Evolutionary conservation across 164 flowering plant species (phyloP).

Genomic region (Santalum album): DNA sequence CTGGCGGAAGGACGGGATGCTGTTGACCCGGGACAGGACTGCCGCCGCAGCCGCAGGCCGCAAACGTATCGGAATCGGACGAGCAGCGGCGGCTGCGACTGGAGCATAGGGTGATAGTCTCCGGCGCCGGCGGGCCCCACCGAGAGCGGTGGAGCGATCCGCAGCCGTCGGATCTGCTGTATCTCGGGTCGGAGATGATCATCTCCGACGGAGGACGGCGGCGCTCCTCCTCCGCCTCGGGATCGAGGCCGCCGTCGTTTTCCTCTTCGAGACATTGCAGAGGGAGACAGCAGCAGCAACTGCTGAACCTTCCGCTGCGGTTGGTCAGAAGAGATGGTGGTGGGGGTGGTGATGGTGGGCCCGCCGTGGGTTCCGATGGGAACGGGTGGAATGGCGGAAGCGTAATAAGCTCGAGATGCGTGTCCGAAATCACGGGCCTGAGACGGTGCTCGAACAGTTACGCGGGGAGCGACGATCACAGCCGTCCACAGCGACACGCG

Average conservation of each 20-base stretch:
- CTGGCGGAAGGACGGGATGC: conserved; percentile 55
- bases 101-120: conserved; percentile 61
- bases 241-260: conserved; percentile 11
- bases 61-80: conserved; percentile 17
- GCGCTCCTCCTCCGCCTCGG: conserved; percentile 5
- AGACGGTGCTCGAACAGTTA: conserved; percentile 24
- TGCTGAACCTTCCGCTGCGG: not conserved
- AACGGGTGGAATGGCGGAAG: conserved; percentile 29
- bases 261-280: no score
- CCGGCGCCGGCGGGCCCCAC: conserved; percentile 16
- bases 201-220: conserved; percentile 31
- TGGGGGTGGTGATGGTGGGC: not conserved
- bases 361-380: conserved; percentile 7
- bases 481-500: conserved; percentile 10
- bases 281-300: not conserved
- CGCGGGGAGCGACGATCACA: not conserved
- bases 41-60: conserved; percentile 8
- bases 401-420: conserved; percentile 57
- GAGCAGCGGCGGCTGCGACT: conserved; percentile 18
- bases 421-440: conserved; percentile 78
- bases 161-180: conserved; percentile 59
- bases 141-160: conserved; percentile 71
- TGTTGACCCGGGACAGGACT: conserved; percentile 16
- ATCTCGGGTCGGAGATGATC: conserved; percentile 65
- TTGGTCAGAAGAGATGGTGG: not conserved